A percentile compares a stretch with the other conserved stretches of the same genome.
Evolutionary conservation across 2,329 filamentous ascomycete genomes (phyloP).

Genomic region (Pseudomassariella vexata): DNA sequence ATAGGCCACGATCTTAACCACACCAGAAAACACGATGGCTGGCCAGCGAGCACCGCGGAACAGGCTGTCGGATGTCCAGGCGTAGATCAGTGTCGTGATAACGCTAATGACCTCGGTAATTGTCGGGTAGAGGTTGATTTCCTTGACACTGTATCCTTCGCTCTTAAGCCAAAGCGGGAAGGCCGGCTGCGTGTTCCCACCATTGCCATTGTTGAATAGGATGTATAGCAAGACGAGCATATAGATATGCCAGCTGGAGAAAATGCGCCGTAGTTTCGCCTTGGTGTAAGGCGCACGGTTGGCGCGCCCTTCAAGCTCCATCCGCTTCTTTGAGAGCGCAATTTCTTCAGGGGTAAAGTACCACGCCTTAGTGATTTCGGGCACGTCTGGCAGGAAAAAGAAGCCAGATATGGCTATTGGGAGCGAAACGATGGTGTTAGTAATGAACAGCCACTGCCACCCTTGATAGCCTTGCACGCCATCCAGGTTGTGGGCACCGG

Average conservation of each 20-base stretch:
- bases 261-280: slow-evolving; percentile 52
- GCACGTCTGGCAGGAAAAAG: slow-evolving; percentile 33
- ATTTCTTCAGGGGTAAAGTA: slow-evolving; percentile 31
- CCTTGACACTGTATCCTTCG: slow-evolving; percentile 32
- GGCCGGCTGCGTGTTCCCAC: slow-evolving; percentile 42
- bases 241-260: slow-evolving; percentile 61
- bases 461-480: slow-evolving; percentile 39
- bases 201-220: slow-evolving; percentile 56
- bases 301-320: slow-evolving; percentile 38
- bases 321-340: slow-evolving; percentile 30
- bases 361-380: slow-evolving; percentile 30
- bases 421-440: slow-evolving; percentile 47
- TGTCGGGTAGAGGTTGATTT: slow-evolving; percentile 44
- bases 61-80: slow-evolving; percentile 26
- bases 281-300: slow-evolving; percentile 30
- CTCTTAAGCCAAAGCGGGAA: slow-evolving; percentile 46
- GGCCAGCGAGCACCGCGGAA: slow-evolving; percentile 58
- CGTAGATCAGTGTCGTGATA: slow-evolving; percentile 55
- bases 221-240: slow-evolving; percentile 52
- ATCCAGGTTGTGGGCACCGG: slow-evolving; percentile 42
- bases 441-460: slow-evolving; percentile 51
- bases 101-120: slow-evolving; percentile 49
- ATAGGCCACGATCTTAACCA: slow-evolving; percentile 34
- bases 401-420: slow-evolving; percentile 44
- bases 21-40: slow-evolving; percentile 50